Base-by-base conservation (phyloP, 345 rosid species). In the Mallotus nudiflorus region DNA sequence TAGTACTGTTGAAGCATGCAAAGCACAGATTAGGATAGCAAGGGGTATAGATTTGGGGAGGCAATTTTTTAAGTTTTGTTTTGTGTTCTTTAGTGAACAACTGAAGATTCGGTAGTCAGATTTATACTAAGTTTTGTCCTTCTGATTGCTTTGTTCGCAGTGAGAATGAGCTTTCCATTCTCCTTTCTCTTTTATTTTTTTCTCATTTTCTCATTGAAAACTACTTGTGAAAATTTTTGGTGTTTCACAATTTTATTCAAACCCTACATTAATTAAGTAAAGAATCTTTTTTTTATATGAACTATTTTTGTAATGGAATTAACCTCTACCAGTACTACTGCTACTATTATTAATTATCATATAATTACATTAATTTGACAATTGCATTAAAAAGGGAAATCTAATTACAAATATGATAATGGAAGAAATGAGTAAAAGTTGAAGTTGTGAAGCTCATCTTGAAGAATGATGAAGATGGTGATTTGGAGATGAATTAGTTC, bases 41-140 rank as follows among this genome's bases (percentile, higher is more conserved):
- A 39, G 18, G 39, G 45, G 67, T 70, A 44, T 58, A 50, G 84
- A 75, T 72, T 73, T 45, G 55, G 57, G 76, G 70, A 62, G 46
- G 67, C 59, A 69, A 54, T 74, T 62, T 77, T 74, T 82, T 59
- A 72, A 62, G 66, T 20, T 71, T 79, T 67, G 66, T 77, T 73
- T 69, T 58, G 65, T 82, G 77, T 76, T 80, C 63, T 76, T 77
- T 78, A 50, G 67, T 66, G 78, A 62, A 62, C 54, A 82, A 66
- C 72, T 84, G 78, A 80, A 85, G 87, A 85, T 87, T 81, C 91
- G 27, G 67, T 58, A 68, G 76, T 71, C 85, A 83, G 82, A 61
- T 71, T n/a, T 60, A 62, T 20, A 42, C 53, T 49, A 31, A 2
- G 60, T 67, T 74, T 67, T 85, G 79, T 78, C 77, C 58, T 80